Base-by-base conservation (phyloP, 768 basidiomycete species). In the Collybia sp. region DNA sequence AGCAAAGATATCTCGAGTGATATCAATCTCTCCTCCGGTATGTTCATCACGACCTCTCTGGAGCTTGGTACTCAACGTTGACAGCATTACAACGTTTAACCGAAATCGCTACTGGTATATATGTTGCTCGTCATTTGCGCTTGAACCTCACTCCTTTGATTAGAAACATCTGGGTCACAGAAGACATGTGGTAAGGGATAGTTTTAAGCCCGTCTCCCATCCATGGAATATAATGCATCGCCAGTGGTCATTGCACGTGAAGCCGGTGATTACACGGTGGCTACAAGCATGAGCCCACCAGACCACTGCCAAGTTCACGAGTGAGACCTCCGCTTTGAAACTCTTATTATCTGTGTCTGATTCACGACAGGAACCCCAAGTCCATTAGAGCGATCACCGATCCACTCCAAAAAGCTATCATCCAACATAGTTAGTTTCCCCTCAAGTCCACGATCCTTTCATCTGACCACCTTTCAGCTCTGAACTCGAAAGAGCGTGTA, bases 1-100 rank as follows among this genome's bases (percentile, higher is more conserved):
- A 85, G 81, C 53, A 83, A 84, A 58, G 80, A 83, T 44, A 85
- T 88, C 12, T 83, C 84, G 0, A 79, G 81, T 32, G 83, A 85
- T 58, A 84, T 86, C 35, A 83, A 85, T 51, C 62, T 86, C 16
- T 76, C 76, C 34, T 81, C 82, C 44, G 79, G 81, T 77, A 52
- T 32, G 59, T 52, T 30, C 25, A n/a, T n/a, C 32, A 44, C 13
- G 31, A 17, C 16, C 20, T 11, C 2, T 20, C n/a, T 30, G 8
- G 8, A 39, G 8, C 39, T 41, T 11, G 6, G 19, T 39, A 12
- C 32, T 52, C 20, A 43, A 32, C 25, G 16, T 50, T 41, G 4
- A 41, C 56, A 76, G 84, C 84, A 9, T 64, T 87, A 19, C 82
- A 83, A 54, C 65, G 83, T 33, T 62, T 88, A 40, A 87, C 86